Percentiles rank a stretch among this genome's conserved stretches.
These are phyloP conservation scores for Xylaria polymorpha DNA, from an alignment of 2,329 filamentous ascomycete genomes.

Conservation along the genomic window DNA sequence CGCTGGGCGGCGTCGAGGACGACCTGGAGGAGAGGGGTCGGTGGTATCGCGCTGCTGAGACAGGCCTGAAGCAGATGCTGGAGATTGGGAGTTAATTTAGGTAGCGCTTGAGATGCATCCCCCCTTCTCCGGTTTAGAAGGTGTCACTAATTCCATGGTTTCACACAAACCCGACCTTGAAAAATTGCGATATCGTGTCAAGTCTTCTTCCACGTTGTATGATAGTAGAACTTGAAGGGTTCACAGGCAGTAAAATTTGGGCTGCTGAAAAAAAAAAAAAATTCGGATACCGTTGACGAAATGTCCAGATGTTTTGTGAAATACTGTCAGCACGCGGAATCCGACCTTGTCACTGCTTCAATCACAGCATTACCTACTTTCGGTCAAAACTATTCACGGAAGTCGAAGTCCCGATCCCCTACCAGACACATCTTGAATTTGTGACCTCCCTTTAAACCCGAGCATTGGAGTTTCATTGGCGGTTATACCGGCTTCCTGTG, in stretches of 20 bases:
- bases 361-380: no score
- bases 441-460: no score
- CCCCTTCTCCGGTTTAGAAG: no score
- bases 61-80: constrained; percentile 70
- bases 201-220: no score
- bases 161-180: background rate
- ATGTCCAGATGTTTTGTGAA: no score
- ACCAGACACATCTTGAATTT: no score
- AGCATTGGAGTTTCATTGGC: no score
- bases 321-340: no score
- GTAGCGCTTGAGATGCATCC: background rate
- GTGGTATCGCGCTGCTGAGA: constrained; percentile 79
- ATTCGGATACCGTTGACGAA: background rate
- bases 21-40: constrained; percentile 80
- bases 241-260: background rate
- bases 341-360: no score
- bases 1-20: constrained; percentile 73
- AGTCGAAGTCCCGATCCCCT: no score
- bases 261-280: background rate
- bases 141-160: background rate
- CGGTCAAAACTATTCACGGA: no score
- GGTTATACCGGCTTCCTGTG: no score
- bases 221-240: background rate
- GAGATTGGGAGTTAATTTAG: constrained; percentile 56
- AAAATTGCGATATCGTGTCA: background rate